Evolutionary conservation across 2,329 filamentous ascomycete genomes (phyloP), one percentile per base, ranked within the genome.

Genomic region (Hypoxylon sp.): DNA sequence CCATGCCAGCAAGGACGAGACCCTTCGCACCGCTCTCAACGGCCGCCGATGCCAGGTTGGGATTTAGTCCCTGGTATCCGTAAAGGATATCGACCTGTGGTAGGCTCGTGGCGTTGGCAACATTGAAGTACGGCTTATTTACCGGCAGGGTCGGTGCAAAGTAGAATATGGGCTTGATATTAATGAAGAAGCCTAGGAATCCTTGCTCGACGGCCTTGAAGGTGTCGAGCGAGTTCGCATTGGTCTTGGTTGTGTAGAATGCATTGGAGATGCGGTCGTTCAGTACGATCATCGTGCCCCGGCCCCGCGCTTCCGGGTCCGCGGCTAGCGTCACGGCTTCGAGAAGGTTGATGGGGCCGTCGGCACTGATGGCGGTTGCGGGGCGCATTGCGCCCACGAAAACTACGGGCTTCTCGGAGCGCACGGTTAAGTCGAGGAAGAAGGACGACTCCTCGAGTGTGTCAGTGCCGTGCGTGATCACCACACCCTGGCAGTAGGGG

Each of bases 391-490:
- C 85, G 4, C 88, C 89, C 1, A 89, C 88, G 25, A 88, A 74
- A 3, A 90, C 83, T 4, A 91, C 82, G 0, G 89, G 88, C 76
- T 90, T 90, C 31, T 82, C 81, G 48, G 84, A 86, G 71, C 84
- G 84, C 35, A 90, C 76, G 0, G 86, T 88, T 2, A 87, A 78
- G 69, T 90, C 86, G 7, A 91, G 79, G 79, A 90, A 90, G 80
- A 90, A 90, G 7, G 88, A 86, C 0, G 86, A 85, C 77, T 91
- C 89, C 73, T 90, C 89, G 1, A 91, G 81, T 0, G 87, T 90
- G 73, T 91, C 89, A 7, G 89, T 91, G 53, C 89, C 89, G 72
- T 91, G 89, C 0, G 89, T 90, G 59, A 91, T 80, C 5, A 90
- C 86, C 6, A 85, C 86, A 37, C 84, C 88, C 78, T 80, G 77